Evolutionary conservation across 352 stramenopile species (phyloP).

Genomic region (Pythium angustatum): DNA sequence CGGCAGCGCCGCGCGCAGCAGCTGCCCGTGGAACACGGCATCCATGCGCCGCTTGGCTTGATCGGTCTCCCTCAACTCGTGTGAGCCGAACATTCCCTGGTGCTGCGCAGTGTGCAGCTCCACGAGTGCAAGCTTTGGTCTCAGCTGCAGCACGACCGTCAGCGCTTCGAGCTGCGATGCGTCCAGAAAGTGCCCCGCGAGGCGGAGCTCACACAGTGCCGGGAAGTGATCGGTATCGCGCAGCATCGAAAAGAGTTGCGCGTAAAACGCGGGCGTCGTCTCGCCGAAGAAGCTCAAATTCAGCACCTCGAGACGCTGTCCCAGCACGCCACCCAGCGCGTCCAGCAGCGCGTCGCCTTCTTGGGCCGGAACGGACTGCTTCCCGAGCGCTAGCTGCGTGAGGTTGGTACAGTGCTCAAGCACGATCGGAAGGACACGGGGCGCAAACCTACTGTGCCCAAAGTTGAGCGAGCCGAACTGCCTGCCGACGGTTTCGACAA

Average conservation of each 20-base stretch:
- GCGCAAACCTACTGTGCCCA: not conserved
- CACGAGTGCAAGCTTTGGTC: not conserved
- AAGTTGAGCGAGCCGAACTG: constrained; percentile 3
- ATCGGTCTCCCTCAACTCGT: not conserved
- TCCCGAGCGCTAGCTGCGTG: not conserved
- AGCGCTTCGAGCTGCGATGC: not conserved
- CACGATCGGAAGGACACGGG: not conserved
- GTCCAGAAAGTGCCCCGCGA: not conserved
- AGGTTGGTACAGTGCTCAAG: not conserved
- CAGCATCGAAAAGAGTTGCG: not conserved
- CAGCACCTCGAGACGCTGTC: not conserved
- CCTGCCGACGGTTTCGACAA: not conserved
- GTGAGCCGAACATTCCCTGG: no score
- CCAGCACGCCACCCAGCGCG: not conserved
- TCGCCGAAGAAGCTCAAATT: not conserved
- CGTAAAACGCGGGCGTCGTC: not conserved
- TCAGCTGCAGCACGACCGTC: not conserved
- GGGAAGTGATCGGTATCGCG: not conserved
- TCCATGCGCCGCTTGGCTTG: no score
- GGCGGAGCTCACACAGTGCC: not conserved
- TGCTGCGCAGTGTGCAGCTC: not conserved
- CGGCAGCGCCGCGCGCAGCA: not conserved
- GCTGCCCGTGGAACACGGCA: constrained; percentile 7
- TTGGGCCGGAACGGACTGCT: not conserved
- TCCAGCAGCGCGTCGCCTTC: constrained; percentile 1